Conservation (phyloP, 1,284 basidiomycete genomes). For the Papiliotrema flavescens region DNA sequence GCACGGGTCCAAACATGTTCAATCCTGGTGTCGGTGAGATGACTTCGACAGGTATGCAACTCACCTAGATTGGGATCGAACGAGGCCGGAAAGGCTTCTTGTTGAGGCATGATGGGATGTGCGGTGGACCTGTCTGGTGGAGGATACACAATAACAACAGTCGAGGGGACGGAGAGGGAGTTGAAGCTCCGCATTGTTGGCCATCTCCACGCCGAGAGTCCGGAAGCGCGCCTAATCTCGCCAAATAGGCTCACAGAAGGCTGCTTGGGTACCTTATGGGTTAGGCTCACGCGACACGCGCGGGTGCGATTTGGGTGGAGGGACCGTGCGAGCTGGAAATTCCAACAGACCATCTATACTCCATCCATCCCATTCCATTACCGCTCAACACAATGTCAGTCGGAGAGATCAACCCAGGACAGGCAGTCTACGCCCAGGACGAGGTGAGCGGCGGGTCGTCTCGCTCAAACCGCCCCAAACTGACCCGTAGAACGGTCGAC, state of each 20-base stretch:
- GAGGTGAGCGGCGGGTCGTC: slow-evolving; percentile 58
- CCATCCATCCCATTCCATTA: background rate
- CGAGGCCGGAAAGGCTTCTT: background rate
- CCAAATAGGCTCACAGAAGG: too few relatives aligned
- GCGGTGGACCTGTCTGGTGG: slow-evolving; percentile 1
- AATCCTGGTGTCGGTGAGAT: background rate
- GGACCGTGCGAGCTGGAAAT: background rate
- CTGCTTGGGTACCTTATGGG: too few relatives aligned
- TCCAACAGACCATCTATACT: background rate
- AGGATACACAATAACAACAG: background rate
- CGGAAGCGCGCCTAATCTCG: too few relatives aligned
- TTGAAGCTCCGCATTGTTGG: background rate
- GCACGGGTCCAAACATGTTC: background rate
- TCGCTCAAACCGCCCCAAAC: background rate
- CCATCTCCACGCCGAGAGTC: background rate
- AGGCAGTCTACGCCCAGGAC: slow-evolving; percentile 84
- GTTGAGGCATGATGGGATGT: background rate
- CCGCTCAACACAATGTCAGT: slow-evolving; percentile 34
- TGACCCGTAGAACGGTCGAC: slow-evolving; percentile 75
- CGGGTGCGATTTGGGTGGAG: background rate
- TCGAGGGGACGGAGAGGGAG: background rate
- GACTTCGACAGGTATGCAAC: background rate
- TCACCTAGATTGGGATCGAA: background rate
- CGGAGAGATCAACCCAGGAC: slow-evolving; percentile 47
- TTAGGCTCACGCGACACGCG: too few relatives aligned